Evolutionary conservation across 208 protist genomes (phyloP).

Genomic region (Trypanosoma platydactyli): DNA sequence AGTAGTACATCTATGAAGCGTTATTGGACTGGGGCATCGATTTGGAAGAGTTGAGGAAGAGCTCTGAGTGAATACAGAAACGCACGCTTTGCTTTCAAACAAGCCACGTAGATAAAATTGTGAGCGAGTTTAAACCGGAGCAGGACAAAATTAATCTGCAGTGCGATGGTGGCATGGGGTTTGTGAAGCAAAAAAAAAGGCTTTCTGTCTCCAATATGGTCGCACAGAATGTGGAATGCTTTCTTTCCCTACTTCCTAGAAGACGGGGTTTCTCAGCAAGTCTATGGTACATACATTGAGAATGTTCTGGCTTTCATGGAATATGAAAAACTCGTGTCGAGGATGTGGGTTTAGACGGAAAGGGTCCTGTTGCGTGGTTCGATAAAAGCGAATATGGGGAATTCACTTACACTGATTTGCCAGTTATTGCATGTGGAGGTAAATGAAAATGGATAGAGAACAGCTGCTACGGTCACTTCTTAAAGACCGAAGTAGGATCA

Average conservation of each 20-base stretch:
- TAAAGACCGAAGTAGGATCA: neutral
- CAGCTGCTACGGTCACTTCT: neutral
- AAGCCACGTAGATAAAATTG: constrained; percentile 9
- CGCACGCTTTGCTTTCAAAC: constrained; percentile 15
- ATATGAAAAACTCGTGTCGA: constrained; percentile 10
- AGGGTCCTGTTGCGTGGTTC: constrained; percentile 1
- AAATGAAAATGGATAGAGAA: neutral
- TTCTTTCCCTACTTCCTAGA: constrained; percentile 4
- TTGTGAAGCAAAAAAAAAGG: neutral
- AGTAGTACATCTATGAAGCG: constrained; percentile 14
- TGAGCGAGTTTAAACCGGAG: neutral
- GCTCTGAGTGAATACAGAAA: neutral
- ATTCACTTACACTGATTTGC: neutral
- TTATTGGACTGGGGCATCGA: neutral
- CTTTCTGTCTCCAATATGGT: constrained; percentile 17
- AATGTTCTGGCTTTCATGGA: constrained; percentile 18
- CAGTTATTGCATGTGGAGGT: constrained; percentile 1
- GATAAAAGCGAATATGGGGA: constrained; percentile 3
- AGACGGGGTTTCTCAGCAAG: neutral
- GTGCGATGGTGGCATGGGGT: neutral
- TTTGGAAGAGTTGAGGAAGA: neutral
- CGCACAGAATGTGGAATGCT: constrained; percentile 15
- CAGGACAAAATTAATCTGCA: constrained; percentile 1
- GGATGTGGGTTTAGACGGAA: constrained; percentile 1
- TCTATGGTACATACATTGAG: constrained; percentile 14